These are phyloP conservation scores for Gymnopilus dilepis DNA, from an alignment of 768 basidiomycete species.

Conservation along the genomic window DNA sequence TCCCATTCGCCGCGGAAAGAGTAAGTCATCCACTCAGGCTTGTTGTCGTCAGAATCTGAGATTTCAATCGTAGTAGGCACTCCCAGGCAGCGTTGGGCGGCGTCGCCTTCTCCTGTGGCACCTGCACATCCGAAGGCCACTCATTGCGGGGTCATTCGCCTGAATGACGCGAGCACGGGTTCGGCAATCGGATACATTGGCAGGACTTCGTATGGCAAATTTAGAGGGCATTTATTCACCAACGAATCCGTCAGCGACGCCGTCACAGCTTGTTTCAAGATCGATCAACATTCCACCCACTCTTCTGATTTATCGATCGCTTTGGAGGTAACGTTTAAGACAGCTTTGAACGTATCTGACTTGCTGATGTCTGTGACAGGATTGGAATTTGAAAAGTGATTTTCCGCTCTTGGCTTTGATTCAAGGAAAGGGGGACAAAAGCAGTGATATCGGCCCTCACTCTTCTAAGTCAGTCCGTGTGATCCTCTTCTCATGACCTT, in stretches of 20 bases:
- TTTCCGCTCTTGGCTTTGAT: constrained; percentile 23
- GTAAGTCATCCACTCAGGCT: not conserved
- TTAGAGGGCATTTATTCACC: constrained; percentile 4
- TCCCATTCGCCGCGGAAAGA: constrained; percentile 13
- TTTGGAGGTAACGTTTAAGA: constrained; percentile 11
- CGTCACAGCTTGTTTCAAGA: constrained; percentile 13
- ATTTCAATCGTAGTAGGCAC: not conserved
- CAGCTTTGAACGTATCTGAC: no score
- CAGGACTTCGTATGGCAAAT: not conserved
- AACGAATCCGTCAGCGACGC: constrained; percentile 9
- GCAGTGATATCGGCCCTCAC: constrained; percentile 11
- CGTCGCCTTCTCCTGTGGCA: not conserved
- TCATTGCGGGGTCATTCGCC: constrained; percentile 12
- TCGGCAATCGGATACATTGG: constrained; percentile 11
- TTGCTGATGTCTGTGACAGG: not conserved
- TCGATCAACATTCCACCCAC: not conserved
- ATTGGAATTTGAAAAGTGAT: constrained; percentile 9
- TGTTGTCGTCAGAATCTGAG: not conserved
- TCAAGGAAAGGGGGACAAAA: constrained; percentile 13
- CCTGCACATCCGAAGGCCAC: not conserved
- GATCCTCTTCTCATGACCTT: not conserved
- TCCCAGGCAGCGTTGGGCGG: not conserved
- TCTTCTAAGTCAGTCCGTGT: constrained; percentile 13
- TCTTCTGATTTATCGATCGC: not conserved
- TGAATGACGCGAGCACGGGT: constrained; percentile 1